Conservation (phyloP, 306 rosid species). For the Quercus rubra region DNA sequence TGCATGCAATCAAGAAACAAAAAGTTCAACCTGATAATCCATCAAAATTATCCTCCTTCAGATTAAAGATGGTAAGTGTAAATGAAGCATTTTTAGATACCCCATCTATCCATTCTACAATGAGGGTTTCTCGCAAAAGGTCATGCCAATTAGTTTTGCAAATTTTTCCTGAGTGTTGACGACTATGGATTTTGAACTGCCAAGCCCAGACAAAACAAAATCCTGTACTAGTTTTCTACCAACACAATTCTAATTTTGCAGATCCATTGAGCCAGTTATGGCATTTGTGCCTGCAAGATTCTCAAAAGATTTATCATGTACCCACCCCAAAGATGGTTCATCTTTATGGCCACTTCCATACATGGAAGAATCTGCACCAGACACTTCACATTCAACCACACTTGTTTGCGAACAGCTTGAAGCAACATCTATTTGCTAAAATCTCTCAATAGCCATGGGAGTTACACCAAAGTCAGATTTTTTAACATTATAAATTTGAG, state of each 20-base stretch:
- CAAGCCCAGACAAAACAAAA: constrained; percentile 24
- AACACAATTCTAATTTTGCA: constrained; percentile 30
- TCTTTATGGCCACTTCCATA: no score
- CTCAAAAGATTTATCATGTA: no score
- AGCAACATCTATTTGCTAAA: no score
- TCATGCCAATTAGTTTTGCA: constrained; percentile 36
- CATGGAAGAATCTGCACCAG: no score
- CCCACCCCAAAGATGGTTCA: no score
- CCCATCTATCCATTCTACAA: constrained; percentile 28
- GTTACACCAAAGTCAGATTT: no score
- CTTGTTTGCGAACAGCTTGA: no score
- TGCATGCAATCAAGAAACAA: constrained; percentile 14
- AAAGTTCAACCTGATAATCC: constrained; percentile 55
- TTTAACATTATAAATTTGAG: no score
- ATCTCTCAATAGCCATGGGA: no score
- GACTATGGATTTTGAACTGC: constrained; percentile 21
- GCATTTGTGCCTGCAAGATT: no score
- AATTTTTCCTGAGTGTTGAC: constrained; percentile 22
- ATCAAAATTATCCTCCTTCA: constrained; percentile 28
- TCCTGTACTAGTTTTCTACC: constrained; percentile 26
- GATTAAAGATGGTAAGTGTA: constrained; percentile 23
- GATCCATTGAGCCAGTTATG: no score
- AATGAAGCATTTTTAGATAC: constrained; percentile 23
- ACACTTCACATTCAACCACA: no score
- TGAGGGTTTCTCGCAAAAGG: constrained; percentile 35